phyloP scores from a whole-genome alignment of 2,329 filamentous ascomycete genomes.

The Fusarium poae region DNA sequence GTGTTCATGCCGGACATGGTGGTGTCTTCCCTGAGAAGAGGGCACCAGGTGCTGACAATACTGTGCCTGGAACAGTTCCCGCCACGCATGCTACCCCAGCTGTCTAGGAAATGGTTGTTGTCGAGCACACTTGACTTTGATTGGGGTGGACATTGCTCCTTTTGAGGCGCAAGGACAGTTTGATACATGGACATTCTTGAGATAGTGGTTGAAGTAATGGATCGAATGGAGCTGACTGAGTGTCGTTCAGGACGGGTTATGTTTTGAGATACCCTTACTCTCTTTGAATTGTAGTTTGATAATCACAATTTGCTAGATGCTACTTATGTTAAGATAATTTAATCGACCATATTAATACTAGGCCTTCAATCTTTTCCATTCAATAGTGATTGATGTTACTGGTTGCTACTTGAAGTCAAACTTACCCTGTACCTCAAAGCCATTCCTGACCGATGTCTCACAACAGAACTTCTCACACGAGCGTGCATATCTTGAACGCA shows the following conservation, averaged over 20 bases:
- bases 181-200: background rate
- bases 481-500: background rate
- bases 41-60: constrained; percentile 33
- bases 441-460: constrained; percentile 15
- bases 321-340: background rate
- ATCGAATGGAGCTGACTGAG: background rate
- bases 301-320: constrained; percentile 15
- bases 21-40: constrained; percentile 62
- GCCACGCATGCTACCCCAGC: constrained; percentile 29
- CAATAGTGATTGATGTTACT: background rate
- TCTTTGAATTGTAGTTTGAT: constrained; percentile 41
- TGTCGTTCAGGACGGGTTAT: background rate
- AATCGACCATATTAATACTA: constrained; percentile 11
- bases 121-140: background rate
- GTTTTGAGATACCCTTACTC: constrained; percentile 45
- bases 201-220: background rate
- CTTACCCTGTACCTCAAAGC: constrained; percentile 14
- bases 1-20: constrained; percentile 58
- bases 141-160: background rate
- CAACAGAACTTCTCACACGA: background rate
- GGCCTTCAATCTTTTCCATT: no score
- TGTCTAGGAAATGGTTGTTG: constrained; percentile 7
- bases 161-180: background rate
- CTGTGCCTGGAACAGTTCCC: constrained; percentile 17
- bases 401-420: background rate